A percentile compares a stretch with the other conserved stretches of the same genome.
Evolutionary conservation across 2,329 filamentous ascomycete genomes (phyloP).

Genomic region (Cladosporium sp.): DNA sequence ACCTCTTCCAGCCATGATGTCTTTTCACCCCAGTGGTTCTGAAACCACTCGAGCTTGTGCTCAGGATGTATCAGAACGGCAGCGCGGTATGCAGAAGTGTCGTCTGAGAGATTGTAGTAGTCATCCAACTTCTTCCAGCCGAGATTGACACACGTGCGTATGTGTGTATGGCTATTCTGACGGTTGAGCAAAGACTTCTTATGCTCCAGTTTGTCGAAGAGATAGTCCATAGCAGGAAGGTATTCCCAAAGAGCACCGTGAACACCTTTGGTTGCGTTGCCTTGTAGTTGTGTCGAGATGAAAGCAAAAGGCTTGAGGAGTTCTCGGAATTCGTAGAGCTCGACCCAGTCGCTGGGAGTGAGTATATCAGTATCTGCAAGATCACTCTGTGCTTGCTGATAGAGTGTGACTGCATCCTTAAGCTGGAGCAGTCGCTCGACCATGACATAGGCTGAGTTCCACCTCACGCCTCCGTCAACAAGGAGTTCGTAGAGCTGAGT

Average conservation of each 20-base stretch:
- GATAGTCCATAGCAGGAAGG: not conserved
- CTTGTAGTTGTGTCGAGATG: not conserved
- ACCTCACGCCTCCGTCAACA: conserved; percentile 4
- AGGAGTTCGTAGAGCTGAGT: not conserved
- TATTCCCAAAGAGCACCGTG: not conserved
- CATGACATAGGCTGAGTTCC: conserved; percentile 4
- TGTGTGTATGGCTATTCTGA: not conserved
- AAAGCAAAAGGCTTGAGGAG: not conserved
- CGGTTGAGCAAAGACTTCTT: not conserved
- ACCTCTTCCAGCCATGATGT: not conserved
- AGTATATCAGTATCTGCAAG: not conserved
- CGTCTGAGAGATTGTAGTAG: conserved; percentile 1
- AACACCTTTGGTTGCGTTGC: not conserved
- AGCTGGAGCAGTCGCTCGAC: conserved; percentile 1
- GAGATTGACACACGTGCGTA: conserved; percentile 5
- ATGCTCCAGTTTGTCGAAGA: not conserved
- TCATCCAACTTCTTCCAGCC: conserved; percentile 11
- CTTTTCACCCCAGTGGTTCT: not conserved
- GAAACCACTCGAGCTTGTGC: not conserved
- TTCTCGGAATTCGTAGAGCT: not conserved
- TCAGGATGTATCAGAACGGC: not conserved
- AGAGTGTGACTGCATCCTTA: conserved; percentile 7
- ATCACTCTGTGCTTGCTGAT: conserved; percentile 4
- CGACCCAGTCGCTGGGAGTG: not conserved
- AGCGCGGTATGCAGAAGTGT: not conserved